phyloP scores from a whole-genome alignment of 2,329 filamentous ascomycete species.

The Pezicula radicicola region DNA sequence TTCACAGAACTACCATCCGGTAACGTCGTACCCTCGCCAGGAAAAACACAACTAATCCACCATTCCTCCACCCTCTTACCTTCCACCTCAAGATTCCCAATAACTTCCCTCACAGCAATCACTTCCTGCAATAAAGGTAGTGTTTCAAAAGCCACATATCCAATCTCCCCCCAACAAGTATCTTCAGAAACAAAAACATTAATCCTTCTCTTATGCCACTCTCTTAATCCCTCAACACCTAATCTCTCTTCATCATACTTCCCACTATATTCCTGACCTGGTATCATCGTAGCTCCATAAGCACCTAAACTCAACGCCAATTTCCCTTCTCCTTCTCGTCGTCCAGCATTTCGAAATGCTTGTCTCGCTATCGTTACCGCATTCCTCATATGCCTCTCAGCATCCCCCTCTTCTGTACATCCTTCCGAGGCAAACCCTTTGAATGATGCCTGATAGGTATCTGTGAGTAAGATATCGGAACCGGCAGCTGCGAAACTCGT shows the following conservation, averaged over 20 bases:
- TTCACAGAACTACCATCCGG: conserved; percentile 52
- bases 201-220: conserved; percentile 57
- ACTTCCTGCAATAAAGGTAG: conserved; percentile 62
- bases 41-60: conserved; percentile 65
- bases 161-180: conserved; percentile 32
- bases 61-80: conserved; percentile 19
- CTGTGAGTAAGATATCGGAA: conserved; percentile 62
- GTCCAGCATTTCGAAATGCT: conserved; percentile 31
- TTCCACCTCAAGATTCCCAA: conserved; percentile 3
- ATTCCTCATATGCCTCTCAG: conserved; percentile 39
- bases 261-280: conserved; percentile 64
- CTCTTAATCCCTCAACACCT: conserved; percentile 39
- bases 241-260: conserved; percentile 50
- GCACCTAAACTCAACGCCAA: conserved; percentile 62
- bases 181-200: conserved; percentile 39
- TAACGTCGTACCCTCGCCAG: conserved; percentile 46
- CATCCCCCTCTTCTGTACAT: conserved; percentile 26
- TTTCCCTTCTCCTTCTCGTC: conserved; percentile 23
- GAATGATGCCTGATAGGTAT: conserved; percentile 63
- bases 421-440: conserved; percentile 43
- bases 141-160: conserved; percentile 63
- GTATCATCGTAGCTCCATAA: conserved; percentile 65
- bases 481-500: conserved; percentile 40
- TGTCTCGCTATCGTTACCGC: conserved; percentile 33
- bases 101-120: conserved; percentile 47